These are phyloP conservation scores for Irineochytrium annulatum DNA, from an alignment of 192 early-diverging fungal species.

Conservation along the genomic window DNA sequence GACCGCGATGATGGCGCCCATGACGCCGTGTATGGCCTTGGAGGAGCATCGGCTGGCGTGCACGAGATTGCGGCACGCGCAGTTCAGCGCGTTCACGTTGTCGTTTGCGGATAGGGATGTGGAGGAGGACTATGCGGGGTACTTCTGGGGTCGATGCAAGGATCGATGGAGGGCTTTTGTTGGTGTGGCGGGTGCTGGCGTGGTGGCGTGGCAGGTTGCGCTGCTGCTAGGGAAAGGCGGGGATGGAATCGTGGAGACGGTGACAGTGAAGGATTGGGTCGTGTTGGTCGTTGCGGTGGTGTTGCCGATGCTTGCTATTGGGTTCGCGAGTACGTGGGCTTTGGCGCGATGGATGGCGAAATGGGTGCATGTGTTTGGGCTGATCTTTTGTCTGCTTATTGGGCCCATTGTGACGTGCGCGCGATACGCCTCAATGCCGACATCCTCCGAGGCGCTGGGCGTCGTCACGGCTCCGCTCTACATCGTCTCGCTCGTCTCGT, in stretches of 20 bases:
- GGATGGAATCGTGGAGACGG: slow-evolving; percentile 1
- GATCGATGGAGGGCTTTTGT: slow-evolving; percentile 28
- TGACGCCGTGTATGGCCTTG: slow-evolving; percentile 4
- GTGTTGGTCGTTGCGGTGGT: slow-evolving; percentile 12
- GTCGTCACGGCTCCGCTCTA: slow-evolving; percentile 43
- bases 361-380: slow-evolving; percentile 34
- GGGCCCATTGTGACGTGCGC: slow-evolving; percentile 42
- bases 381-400: slow-evolving; percentile 31
- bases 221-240: slow-evolving; percentile 15
- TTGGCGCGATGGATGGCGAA: slow-evolving; percentile 4
- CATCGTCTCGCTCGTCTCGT: slow-evolving; percentile 40
- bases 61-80: slow-evolving; percentile 19
- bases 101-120: slow-evolving; percentile 25
- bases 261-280: slow-evolving; percentile 13
- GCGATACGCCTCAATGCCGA: slow-evolving; percentile 27
- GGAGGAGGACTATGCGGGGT: slow-evolving; percentile 26
- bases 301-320: slow-evolving; percentile 9
- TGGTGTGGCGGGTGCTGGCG: slow-evolving; percentile 22
- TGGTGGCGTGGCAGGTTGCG: slow-evolving; percentile 23
- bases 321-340: neutral
- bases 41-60: slow-evolving; percentile 19
- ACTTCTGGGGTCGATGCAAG: slow-evolving; percentile 21
- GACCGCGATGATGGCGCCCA: neutral
- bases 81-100: slow-evolving; percentile 23
- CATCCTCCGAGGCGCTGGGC: slow-evolving; percentile 11